Evolutionary conservation across 371 early-diverging fungal species (phyloP).

Genomic region (Apophysomyces elegans): DNA sequence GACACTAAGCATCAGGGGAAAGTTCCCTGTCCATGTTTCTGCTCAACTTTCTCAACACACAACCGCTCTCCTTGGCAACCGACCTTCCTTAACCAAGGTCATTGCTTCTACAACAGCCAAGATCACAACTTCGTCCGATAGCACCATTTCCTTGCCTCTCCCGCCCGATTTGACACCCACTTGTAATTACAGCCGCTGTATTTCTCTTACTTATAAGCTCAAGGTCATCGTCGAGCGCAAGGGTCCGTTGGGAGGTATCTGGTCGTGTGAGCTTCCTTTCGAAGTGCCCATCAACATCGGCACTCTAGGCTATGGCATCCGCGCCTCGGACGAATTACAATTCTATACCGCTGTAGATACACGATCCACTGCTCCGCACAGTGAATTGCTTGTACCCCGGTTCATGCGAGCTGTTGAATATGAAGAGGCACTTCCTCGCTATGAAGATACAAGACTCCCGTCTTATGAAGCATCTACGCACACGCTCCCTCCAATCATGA

Average conservation of each 20-base stretch:
- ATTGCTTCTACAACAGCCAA: conserved; percentile 12
- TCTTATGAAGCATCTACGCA: conserved; percentile 3
- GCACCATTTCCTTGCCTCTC: conserved; percentile 21
- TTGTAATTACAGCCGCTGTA: conserved; percentile 30
- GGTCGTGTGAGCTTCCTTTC: conserved; percentile 18
- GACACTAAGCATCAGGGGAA: not conserved
- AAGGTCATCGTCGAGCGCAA: conserved; percentile 26
- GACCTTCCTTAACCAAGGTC: not conserved
- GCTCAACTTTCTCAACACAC: conserved; percentile 10
- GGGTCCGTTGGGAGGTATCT: conserved; percentile 17
- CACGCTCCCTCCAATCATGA: not conserved
- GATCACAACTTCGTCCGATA: not conserved
- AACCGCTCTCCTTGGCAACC: conserved; percentile 8
- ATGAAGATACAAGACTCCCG: conserved; percentile 26
- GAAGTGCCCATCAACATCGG: conserved; percentile 39
- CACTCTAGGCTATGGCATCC: conserved; percentile 42
- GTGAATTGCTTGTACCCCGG: conserved; percentile 20
- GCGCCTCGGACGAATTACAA: conserved; percentile 32
- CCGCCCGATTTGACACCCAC: conserved; percentile 34
- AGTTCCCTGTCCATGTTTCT: not conserved
- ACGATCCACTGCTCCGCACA: not conserved
- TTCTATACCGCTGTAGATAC: conserved; percentile 14
- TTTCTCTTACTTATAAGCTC: conserved; percentile 29
- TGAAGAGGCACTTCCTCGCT: conserved; percentile 37
- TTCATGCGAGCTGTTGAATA: conserved; percentile 39